These are phyloP conservation scores for Phaeotremella skinneri DNA, from an alignment of 768 basidiomycete species.

Conservation along the genomic window DNA sequence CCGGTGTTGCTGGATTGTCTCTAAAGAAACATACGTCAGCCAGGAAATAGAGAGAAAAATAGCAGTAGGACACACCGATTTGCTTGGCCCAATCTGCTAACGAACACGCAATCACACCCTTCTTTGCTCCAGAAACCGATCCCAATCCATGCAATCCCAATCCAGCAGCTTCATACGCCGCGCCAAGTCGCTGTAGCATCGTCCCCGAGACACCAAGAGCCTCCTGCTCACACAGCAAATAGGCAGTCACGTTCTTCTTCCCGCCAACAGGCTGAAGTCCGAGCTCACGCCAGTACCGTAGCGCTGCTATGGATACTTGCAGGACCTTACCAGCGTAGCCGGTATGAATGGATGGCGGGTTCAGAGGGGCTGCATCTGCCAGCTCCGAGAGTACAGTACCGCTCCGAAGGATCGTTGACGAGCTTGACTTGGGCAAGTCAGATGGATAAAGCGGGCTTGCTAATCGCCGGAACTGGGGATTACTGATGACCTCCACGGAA, in stretches of 20 bases:
- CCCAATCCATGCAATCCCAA: not conserved
- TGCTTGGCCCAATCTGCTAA: constrained; percentile 2
- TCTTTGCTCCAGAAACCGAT: not conserved
- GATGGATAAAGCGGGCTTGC: not conserved
- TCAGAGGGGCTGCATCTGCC: not conserved
- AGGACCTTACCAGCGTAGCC: constrained; percentile 32
- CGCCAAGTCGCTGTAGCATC: not conserved
- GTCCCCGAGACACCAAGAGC: constrained; percentile 2
- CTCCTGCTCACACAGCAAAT: constrained; percentile 8
- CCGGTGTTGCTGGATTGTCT: not conserved
- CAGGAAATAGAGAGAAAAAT: not conserved
- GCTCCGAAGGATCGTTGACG: not conserved
- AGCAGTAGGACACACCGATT: constrained; percentile 12
- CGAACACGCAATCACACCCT: constrained; percentile 13
- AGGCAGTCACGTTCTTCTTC: constrained; percentile 25
- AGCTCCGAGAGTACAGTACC: not conserved
- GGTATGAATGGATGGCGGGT: constrained; percentile 26
- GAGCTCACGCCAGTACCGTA: constrained; percentile 38
- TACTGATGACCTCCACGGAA: not conserved
- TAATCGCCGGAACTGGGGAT: not conserved
- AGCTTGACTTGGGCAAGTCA: not conserved
- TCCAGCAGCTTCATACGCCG: not conserved
- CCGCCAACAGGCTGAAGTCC: constrained; percentile 42
- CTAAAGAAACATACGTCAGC: not conserved
- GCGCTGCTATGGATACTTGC: constrained; percentile 21